phyloP scores from a whole-genome alignment of 768 basidiomycete genomes.

The Mycena vitilis region DNA sequence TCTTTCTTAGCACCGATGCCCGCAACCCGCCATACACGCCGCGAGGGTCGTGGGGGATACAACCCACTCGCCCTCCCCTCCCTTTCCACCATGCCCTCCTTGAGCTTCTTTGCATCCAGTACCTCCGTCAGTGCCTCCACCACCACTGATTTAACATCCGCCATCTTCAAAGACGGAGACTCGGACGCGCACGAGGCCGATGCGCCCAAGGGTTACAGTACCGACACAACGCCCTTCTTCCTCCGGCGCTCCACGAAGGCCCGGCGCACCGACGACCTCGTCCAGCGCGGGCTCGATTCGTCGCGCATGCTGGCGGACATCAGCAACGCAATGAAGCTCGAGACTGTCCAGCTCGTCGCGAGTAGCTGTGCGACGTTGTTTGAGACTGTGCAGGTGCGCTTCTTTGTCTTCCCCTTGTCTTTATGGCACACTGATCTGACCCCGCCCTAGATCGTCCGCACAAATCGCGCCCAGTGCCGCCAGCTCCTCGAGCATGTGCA shows the following conservation, averaged over 20 bases:
- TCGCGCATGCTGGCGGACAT: background rate
- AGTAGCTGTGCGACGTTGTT: slow-evolving; percentile 16
- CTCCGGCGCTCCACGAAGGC: slow-evolving; percentile 19
- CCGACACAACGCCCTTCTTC: slow-evolving; percentile 29
- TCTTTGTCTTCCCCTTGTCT: background rate
- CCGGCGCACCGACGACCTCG: slow-evolving; percentile 11
- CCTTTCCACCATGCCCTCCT: background rate
- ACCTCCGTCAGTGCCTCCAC: background rate
- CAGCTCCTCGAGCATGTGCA: slow-evolving; percentile 35
- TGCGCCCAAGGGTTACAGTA: background rate
- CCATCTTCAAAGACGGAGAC: background rate
- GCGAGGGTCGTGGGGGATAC: slow-evolving; percentile 18
- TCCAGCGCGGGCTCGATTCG: slow-evolving; percentile 22
- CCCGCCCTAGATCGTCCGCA: slow-evolving; percentile 17
- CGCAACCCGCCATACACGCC: slow-evolving; percentile 24
- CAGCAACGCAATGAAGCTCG: slow-evolving; percentile 3
- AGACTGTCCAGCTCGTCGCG: slow-evolving; percentile 24
- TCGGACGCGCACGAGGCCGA: background rate
- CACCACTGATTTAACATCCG: background rate
- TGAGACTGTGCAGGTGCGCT: slow-evolving; percentile 29
- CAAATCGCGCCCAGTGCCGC: slow-evolving; percentile 20
- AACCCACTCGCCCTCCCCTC: slow-evolving; percentile 25
- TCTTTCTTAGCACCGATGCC: slow-evolving; percentile 18
- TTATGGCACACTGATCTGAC: background rate
- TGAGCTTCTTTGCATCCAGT: too few species aligned